Evolutionary conservation across 2,329 filamentous ascomycete genomes (phyloP), one percentile per base, ranked within the genome.

Genomic region (Anthostomella pinea): DNA sequence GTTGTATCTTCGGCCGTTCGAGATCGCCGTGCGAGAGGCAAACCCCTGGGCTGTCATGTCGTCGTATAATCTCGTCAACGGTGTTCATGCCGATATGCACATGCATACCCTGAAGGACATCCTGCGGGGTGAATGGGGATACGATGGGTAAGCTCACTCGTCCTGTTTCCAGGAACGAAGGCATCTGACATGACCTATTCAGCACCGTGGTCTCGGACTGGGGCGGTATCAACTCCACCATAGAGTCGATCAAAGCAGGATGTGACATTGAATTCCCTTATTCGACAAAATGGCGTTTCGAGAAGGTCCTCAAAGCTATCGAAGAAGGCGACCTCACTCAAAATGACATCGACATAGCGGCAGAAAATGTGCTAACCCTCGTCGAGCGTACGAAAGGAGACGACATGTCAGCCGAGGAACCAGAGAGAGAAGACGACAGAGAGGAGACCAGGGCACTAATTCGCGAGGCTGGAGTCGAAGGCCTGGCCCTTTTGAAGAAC

Each of bases 1-100:
- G 54, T 66, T 87, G 1, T 87, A 87, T 47, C 72, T 87, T n/a
- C 77, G 80, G 29, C 83, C 83, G 0, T 87, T 87, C 46, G 82
- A 87, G 62, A 85, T 87, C 52, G 81, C 81, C 0, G 67, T 87
- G 24, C 70, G 81, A 28, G 79, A 85, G 46, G 77, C 81, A 10
- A 79, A 83, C 37, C 80, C 81, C 3, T 83, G 80, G 79, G 79
- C 79, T 5, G 59, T 85, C 28, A 85, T 85, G 81, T 75, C 76
- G 4, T 79, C 79, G 2, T 85, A 85, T 52, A 85, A 85, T 49
- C 64, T 81, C 19, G 62, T 85, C 48, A 85, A 85, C 54, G 80
- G 81, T 4, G 59, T 74, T 4, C 77, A 81, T 47, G 72, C 75
- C 14, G 75, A 77, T 44, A 72, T 77, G 68, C 75, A 80, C 46